Conservation (phyloP, 371 early-diverging fungal species). For the Haplosporangium sp. region DNA sequence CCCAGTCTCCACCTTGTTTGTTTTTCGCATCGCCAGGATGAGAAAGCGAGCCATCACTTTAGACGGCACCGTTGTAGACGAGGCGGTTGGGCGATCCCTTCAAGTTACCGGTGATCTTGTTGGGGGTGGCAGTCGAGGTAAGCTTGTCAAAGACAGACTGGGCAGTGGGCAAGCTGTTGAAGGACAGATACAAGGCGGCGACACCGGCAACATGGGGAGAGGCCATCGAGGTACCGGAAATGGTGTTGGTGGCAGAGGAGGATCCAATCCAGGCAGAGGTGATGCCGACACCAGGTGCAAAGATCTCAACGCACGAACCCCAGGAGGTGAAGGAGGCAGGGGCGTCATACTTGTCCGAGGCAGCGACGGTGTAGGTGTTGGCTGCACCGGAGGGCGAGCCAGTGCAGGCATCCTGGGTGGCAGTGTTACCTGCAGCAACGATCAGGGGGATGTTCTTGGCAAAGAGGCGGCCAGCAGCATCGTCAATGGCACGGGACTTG, state of each 20-base stretch:
- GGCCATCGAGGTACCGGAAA: slow-evolving; percentile 65
- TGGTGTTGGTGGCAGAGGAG: slow-evolving; percentile 35
- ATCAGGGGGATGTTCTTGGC: slow-evolving; percentile 51
- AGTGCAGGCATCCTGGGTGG: slow-evolving; percentile 69
- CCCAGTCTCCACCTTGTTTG: slow-evolving; percentile 7
- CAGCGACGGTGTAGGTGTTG: slow-evolving; percentile 78
- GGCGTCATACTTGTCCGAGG: slow-evolving; percentile 64
- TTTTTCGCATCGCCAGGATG: not conserved
- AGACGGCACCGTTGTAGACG: slow-evolving; percentile 35
- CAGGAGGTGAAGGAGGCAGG: slow-evolving; percentile 62
- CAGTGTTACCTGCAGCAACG: slow-evolving; percentile 91
- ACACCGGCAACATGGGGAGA: slow-evolving; percentile 62
- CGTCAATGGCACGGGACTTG: slow-evolving; percentile 55
- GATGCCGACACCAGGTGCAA: slow-evolving; percentile 64
- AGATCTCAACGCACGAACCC: slow-evolving; percentile 71
- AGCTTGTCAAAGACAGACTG: slow-evolving; percentile 41
- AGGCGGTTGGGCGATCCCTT: slow-evolving; percentile 28
- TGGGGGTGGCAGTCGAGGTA: slow-evolving; percentile 17
- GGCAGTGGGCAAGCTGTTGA: slow-evolving; percentile 27
- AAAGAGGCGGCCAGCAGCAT: slow-evolving; percentile 47
- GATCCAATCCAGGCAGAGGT: slow-evolving; percentile 42
- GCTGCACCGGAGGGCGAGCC: slow-evolving; percentile 72
- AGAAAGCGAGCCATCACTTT: not conserved
- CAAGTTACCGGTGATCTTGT: slow-evolving; percentile 26
- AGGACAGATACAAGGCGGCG: slow-evolving; percentile 54